Percentiles rank a stretch among this genome's conserved stretches.
phyloP scores from a whole-genome alignment of 2,329 filamentous ascomycete genomes.

The Fusarium pseudograminearum region DNA sequence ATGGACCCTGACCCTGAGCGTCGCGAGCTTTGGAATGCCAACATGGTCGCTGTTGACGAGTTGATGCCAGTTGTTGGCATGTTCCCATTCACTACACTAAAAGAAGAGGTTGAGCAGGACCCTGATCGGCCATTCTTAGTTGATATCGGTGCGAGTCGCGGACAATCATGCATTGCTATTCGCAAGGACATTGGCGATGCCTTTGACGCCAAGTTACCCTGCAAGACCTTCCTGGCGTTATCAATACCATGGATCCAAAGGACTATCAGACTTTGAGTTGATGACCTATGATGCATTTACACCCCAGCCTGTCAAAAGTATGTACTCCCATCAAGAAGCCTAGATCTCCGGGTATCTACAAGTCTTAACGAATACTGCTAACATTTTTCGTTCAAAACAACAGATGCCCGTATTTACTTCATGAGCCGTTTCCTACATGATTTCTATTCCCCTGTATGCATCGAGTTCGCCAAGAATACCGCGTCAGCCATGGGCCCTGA shows the following conservation, averaged over 20 bases:
- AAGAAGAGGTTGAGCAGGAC: constrained; percentile 47
- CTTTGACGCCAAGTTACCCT: constrained; percentile 48
- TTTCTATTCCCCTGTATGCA: constrained; percentile 49
- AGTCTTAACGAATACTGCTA: no score
- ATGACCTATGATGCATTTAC: constrained; percentile 44
- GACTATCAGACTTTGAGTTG: constrained; percentile 45
- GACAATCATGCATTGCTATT: constrained; percentile 50
- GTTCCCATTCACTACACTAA: constrained; percentile 52
- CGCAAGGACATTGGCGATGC: constrained; percentile 41
- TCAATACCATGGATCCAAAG: constrained; percentile 35
- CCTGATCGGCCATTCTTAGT: constrained; percentile 49
- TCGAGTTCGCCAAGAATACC: constrained; percentile 49
- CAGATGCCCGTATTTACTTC: constrained; percentile 52
- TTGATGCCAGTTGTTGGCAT: constrained; percentile 52
- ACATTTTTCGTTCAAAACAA: neutral
- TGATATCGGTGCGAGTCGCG: constrained; percentile 50
- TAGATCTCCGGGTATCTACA: no score
- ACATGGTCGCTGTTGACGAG: constrained; percentile 49
- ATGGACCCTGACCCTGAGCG: constrained; percentile 45
- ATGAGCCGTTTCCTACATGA: constrained; percentile 52
- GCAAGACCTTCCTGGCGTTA: constrained; percentile 53
- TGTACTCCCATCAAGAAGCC: neutral
- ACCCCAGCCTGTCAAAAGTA: constrained; percentile 42
- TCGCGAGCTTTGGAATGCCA: constrained; percentile 52
- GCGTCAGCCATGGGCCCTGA: constrained; percentile 50